Evolutionary conservation across 495 filamentous ascomycete species (phyloP).

Genomic region (Penicillium bialowiezense): DNA sequence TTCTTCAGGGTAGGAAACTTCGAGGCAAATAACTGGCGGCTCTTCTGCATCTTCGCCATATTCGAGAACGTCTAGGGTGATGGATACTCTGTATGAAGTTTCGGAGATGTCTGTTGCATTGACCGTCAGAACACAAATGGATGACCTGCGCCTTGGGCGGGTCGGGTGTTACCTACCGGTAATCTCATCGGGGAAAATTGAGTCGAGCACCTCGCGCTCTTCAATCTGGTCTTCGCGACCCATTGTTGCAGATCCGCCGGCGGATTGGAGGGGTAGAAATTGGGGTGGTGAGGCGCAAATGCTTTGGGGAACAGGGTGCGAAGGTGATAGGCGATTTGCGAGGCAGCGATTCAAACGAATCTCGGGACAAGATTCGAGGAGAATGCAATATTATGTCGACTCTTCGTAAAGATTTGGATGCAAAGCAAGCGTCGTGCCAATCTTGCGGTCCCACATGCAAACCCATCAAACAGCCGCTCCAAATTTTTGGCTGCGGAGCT

Average conservation of each 20-base stretch:
- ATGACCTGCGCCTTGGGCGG: background rate
- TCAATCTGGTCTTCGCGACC: constrained; percentile 91
- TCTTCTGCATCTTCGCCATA: constrained; percentile 53
- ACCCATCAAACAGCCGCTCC: constrained; percentile 42
- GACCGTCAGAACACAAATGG: too few relatives aligned
- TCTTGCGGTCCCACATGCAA: constrained; percentile 46
- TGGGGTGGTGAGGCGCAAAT: constrained; percentile 1
- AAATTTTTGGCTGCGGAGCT: constrained; percentile 32
- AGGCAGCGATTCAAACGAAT: background rate
- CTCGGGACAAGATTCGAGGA: background rate
- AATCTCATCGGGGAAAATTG: constrained; percentile 98
- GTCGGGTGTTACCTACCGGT: constrained; percentile 57
- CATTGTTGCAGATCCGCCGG: constrained; percentile 57
- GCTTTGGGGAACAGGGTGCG: background rate
- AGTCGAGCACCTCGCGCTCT: constrained; percentile 95
- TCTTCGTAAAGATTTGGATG: constrained; percentile 11
- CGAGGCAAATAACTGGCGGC: constrained; percentile 61
- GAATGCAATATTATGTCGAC: background rate
- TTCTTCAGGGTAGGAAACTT: constrained; percentile 77
- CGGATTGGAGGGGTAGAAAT: constrained; percentile 35
- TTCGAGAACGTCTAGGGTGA: constrained; percentile 70
- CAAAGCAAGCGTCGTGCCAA: constrained; percentile 16
- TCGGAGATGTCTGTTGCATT: constrained; percentile 73
- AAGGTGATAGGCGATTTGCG: background rate
- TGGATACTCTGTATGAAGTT: constrained; percentile 77